A percentile compares a stretch with the other conserved stretches of the same genome.
Conservation (phyloP, 1,284 basidiomycete species). For the Ganoderma multipileum region DNA sequence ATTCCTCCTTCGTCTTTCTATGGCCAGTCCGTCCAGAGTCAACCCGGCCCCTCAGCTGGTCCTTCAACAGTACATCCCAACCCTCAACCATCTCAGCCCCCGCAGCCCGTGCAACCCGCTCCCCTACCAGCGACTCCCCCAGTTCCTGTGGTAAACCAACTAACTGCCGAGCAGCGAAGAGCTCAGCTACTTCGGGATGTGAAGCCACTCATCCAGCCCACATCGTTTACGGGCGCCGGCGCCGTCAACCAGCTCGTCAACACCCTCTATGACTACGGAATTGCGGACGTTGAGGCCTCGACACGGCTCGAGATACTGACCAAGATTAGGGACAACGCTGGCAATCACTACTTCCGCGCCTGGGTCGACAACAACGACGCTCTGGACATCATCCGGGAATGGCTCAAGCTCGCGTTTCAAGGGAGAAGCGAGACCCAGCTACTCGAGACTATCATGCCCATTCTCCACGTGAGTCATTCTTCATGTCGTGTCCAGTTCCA, state of each 20-base stretch:
- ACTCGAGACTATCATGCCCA: slow-evolving; percentile 80
- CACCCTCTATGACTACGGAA: slow-evolving; percentile 63
- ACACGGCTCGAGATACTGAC: slow-evolving; percentile 74
- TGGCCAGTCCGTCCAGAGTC: slow-evolving; percentile 35
- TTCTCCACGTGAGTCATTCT: slow-evolving; percentile 69
- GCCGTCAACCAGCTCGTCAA: slow-evolving; percentile 65
- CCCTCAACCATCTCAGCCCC: neutral
- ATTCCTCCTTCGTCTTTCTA: slow-evolving; percentile 49
- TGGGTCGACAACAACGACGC: slow-evolving; percentile 78
- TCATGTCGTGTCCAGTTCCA: neutral
- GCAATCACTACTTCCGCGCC: slow-evolving; percentile 83
- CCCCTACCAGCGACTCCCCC: slow-evolving; percentile 27
- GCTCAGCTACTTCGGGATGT: slow-evolving; percentile 57
- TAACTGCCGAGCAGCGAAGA: slow-evolving; percentile 42
- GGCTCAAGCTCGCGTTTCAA: slow-evolving; percentile 71
- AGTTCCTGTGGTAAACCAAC: slow-evolving; percentile 33
- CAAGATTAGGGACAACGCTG: slow-evolving; percentile 80
- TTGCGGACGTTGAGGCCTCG: slow-evolving; percentile 63
- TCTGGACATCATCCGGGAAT: slow-evolving; percentile 78
- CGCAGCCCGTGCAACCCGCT: slow-evolving; percentile 3
- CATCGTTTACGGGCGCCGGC: slow-evolving; percentile 70
- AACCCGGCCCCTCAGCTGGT: slow-evolving; percentile 23
- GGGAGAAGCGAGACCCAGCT: slow-evolving; percentile 62
- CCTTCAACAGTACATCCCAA: slow-evolving; percentile 16
- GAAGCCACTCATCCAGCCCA: slow-evolving; percentile 58